phyloP scores from a whole-genome alignment of 352 stramenopile genomes.

The Phytophthora aleatoria region DNA sequence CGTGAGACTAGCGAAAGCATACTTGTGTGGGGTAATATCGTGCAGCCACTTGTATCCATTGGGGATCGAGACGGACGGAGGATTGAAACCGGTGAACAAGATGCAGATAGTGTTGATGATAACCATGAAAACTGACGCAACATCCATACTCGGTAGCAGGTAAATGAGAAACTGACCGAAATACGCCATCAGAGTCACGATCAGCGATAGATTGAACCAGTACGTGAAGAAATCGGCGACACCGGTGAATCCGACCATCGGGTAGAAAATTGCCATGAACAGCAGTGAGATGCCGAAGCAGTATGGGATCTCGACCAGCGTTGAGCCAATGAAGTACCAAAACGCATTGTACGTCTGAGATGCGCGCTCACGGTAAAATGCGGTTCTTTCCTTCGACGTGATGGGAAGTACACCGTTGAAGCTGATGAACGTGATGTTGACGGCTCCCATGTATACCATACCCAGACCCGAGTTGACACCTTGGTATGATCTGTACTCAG shows the following conservation, averaged over 20 bases:
- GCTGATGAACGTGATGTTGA: constrained; percentile 73
- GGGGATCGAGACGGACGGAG: constrained; percentile 35
- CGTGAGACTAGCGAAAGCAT: constrained; percentile 32
- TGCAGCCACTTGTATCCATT: constrained; percentile 44
- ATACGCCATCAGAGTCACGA: constrained; percentile 51
- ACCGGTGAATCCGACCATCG: constrained; percentile 51
- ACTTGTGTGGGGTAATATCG: constrained; percentile 39
- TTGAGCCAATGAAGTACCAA: constrained; percentile 74
- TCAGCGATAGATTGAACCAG: constrained; percentile 47
- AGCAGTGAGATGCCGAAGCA: constrained; percentile 55
- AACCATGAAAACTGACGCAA: constrained; percentile 34
- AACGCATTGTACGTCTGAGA: constrained; percentile 80
- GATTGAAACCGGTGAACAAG: constrained; percentile 45
- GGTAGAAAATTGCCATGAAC: constrained; percentile 58
- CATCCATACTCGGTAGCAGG: constrained; percentile 29
- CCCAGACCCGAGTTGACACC: constrained; percentile 49
- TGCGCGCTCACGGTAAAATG: constrained; percentile 71
- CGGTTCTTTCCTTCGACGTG: constrained; percentile 69
- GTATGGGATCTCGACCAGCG: constrained; percentile 82
- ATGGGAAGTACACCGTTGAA: constrained; percentile 69
- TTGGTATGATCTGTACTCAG: constrained; percentile 35
- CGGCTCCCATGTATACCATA: constrained; percentile 74
- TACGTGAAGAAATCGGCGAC: constrained; percentile 41
- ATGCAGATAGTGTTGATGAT: constrained; percentile 43
- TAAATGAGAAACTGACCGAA: constrained; percentile 49